Conservation (phyloP, 257 asterid species). For the Orobanche coerulescens region DNA sequence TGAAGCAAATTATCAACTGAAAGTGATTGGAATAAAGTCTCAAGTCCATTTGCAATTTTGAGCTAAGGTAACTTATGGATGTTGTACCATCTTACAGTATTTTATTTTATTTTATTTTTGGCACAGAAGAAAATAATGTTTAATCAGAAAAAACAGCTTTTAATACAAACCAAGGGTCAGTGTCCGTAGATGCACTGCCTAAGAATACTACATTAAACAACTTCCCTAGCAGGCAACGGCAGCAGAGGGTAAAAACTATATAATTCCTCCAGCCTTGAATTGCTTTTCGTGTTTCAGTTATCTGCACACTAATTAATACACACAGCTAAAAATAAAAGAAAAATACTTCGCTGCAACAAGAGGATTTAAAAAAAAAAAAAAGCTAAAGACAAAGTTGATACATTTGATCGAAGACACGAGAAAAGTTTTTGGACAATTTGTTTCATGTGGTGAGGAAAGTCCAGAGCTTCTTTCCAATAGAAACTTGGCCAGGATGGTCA, state of each 20-base stretch:
- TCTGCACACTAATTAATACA: slow-evolving; percentile 37
- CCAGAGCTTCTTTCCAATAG: slow-evolving; percentile 92
- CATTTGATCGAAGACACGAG: too few relatives aligned
- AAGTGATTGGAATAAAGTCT: too few relatives aligned
- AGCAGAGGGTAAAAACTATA: slow-evolving; percentile 11
- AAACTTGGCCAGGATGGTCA: slow-evolving; percentile 78
- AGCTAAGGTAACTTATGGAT: too few relatives aligned
- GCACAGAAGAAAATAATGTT: too few relatives aligned
- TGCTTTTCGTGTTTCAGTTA: slow-evolving; percentile 13
- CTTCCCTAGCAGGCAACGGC: slow-evolving; percentile 17
- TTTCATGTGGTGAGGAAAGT: slow-evolving; percentile 68
- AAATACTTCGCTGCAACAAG: slow-evolving; percentile 3
- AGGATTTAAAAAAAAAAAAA: not conserved
- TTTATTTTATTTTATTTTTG: too few relatives aligned
- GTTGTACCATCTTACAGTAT: too few relatives aligned
- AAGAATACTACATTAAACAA: slow-evolving; percentile 36
- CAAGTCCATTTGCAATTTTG: too few relatives aligned
- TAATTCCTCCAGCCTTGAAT: slow-evolving; percentile 25
- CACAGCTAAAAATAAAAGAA: slow-evolving; percentile 26
- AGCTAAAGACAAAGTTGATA: slow-evolving; percentile 8
- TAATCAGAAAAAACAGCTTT: too few relatives aligned
- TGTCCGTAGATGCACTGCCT: slow-evolving; percentile 29
- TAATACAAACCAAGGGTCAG: slow-evolving; percentile 17
- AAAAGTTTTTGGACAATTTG: too few relatives aligned
- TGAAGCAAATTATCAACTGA: too few relatives aligned